Conservation (phyloP, 2,329 filamentous ascomycete species). For the Pleoardoris graminearum region DNA sequence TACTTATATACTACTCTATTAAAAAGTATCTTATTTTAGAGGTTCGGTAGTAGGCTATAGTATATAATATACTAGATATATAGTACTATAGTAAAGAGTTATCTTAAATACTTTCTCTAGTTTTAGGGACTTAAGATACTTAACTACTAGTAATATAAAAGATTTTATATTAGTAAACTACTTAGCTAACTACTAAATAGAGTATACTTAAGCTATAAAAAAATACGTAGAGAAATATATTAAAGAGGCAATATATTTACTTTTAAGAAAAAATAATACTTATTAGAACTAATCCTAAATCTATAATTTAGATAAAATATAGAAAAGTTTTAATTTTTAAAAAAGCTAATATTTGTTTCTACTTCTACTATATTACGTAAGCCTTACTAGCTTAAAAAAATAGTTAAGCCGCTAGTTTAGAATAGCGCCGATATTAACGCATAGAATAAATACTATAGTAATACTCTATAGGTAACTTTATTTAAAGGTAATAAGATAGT, state of each 20-base stretch:
- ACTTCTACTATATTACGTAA: constrained; percentile 11
- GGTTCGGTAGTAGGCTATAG: constrained; percentile 12
- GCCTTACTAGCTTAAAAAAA: neutral
- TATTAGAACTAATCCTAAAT: constrained; percentile 27
- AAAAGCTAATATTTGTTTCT: neutral
- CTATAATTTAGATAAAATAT: constrained; percentile 20
- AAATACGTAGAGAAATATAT: neutral
- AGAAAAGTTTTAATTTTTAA: constrained; percentile 4
- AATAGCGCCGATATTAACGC: neutral
- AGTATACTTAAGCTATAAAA: constrained; percentile 7
- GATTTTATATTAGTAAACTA: constrained; percentile 20
- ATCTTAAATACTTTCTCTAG: constrained; percentile 22
- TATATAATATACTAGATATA: constrained; percentile 14
- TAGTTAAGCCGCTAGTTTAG: neutral
- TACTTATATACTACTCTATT: constrained; percentile 33
- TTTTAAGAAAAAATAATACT: constrained; percentile 14
- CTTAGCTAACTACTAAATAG: constrained; percentile 20
- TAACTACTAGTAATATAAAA: neutral
- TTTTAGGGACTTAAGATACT: constrained; percentile 10
- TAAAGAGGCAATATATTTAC: constrained; percentile 15
- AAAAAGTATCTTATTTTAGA: constrained; percentile 31
- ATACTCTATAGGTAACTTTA: neutral
- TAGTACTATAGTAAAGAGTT: constrained; percentile 18
- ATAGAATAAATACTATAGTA: neutral
- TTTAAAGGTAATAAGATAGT: neutral